Conservation (phyloP, 441 rosid species). For the Pelargonium fulgidum region DNA sequence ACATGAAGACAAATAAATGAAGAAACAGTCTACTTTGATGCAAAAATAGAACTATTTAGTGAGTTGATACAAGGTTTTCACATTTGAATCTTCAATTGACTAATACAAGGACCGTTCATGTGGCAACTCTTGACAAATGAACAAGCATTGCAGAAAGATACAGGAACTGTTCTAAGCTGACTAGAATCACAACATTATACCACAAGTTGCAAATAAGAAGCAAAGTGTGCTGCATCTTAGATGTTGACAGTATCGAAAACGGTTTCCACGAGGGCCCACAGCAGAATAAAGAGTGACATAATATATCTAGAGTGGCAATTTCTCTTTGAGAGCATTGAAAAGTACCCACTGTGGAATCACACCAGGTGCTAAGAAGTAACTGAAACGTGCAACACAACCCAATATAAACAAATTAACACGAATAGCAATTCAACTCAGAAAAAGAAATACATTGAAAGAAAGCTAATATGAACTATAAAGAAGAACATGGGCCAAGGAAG, state of each 20-base stretch:
- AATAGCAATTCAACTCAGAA: not conserved
- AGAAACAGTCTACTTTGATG: not conserved
- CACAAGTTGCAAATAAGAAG: not conserved
- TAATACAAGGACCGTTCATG: not conserved
- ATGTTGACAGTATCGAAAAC: not conserved
- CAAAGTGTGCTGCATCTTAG: not conserved
- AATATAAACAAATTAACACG: not conserved
- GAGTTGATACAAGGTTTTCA: not conserved
- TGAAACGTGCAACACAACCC: not conserved
- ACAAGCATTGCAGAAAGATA: not conserved
- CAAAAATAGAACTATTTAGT: not conserved
- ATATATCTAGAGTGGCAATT: not conserved
- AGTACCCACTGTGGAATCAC: not conserved
- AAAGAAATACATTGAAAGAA: not conserved
- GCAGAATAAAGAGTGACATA: not conserved
- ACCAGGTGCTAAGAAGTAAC: not conserved
- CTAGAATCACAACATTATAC: not conserved
- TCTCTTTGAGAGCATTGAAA: not conserved
- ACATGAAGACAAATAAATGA: not conserved
- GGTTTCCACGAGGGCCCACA: not conserved
- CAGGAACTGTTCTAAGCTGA: not conserved
- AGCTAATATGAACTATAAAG: slow-evolving; percentile 1
- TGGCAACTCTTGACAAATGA: not conserved
- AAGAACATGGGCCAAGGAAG: slow-evolving; percentile 1
- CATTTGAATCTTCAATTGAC: not conserved